Base-by-base conservation (phyloP, 768 basidiomycete genomes). In the Auricularia sp. region DNA sequence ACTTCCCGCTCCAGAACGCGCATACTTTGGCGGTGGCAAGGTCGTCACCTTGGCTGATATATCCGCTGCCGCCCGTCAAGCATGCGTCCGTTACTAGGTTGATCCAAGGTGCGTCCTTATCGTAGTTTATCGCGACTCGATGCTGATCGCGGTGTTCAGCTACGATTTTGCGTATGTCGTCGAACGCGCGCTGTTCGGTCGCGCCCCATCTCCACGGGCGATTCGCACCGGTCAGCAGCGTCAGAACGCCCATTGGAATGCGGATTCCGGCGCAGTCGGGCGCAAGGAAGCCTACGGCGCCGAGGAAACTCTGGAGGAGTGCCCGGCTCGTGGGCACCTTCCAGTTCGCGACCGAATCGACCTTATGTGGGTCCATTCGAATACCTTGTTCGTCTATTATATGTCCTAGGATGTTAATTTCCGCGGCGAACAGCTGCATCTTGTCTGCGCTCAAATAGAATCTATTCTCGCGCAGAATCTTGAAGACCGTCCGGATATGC, bases 361-460 rank as follows among this genome's bases (percentile, higher is more conserved):
- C 70, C 36, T 72, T 71, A 16, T 71, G 59, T 1, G 67, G 70
- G 39, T 71, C 69, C 69, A 71, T 71, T 16, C 29, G 35, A 23
- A 71, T 70, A 0, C 71, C 69, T 3, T 75, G 34, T 18, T 67
- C 62, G 35, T 67, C 51, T 6, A 70, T 60, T 7, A 70, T 59
- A 56, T 70, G 63, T 1, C 69, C 69, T 3, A 70, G 66, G 0
- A 67, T 43, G 11, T 47, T 61, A 18, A 67, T 29, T 62, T 61
- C 21, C 14, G 36, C 4, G 10, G 36, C 23, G 59, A 63, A 66
- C n/a, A 79, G 75, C 0, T 71, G 65, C 0, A 78, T 69, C 64
- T 81, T 81, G 0, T 66, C 36, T 1, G 66, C 58, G 36, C 73
- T 77, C 0, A 80, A 68, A 71, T 76, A 81, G 1, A 81, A 68